Evolutionary conservation across 176 grass and related monocot genomes (phyloP), one percentile per base, ranked within the genome.

Genomic region (Pharus latifolius): DNA sequence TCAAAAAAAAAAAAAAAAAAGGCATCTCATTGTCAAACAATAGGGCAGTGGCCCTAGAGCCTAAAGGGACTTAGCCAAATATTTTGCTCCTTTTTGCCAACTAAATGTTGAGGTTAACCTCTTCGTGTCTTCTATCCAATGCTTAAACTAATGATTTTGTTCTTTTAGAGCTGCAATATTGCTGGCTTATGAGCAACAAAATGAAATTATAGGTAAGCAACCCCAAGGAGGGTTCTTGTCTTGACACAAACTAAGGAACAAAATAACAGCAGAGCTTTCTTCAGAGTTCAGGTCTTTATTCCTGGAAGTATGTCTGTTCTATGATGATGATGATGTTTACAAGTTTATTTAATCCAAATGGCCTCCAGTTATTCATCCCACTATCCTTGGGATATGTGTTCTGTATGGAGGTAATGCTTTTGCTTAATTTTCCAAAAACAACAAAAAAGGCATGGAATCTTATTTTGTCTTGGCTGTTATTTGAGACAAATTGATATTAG

Each of bases 291-390:
- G 35, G 35, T n/a, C 16, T 54, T 57, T 8, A 74, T 37, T 30
- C 69, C 63, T 41, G 42, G 77, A 75, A 75, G 83, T 61, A 80
- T 85, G 83, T 80, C 56, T 85, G 63, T 75, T 47, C 35, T 62
- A 72, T 63, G 20, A 42, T 20, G 67, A 3, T 30, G 34, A n/a
- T n/a, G n/a, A n/a, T n/a, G n/a, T n/a, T n/a, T n/a, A n/a, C 34
- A 32, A 7, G 38, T 58, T 84, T 73, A 25, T 65, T 78, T 65
- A 84, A 23, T 62, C 9, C 23, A 37, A n/a, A 56, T 64, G 59
- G 22, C 10, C 17, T 14, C 65, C 8, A 37, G 55, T 5, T 72
- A 73, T 33, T 56, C 40, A 49, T 54, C 18, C 31, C 40, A 42
- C 18, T 78, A 44, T 29, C 9, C 70, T 75, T 48, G 70, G 56